Base-by-base conservation (phyloP, 345 rosid genomes). In the Hypericum androsaemum region DNA sequence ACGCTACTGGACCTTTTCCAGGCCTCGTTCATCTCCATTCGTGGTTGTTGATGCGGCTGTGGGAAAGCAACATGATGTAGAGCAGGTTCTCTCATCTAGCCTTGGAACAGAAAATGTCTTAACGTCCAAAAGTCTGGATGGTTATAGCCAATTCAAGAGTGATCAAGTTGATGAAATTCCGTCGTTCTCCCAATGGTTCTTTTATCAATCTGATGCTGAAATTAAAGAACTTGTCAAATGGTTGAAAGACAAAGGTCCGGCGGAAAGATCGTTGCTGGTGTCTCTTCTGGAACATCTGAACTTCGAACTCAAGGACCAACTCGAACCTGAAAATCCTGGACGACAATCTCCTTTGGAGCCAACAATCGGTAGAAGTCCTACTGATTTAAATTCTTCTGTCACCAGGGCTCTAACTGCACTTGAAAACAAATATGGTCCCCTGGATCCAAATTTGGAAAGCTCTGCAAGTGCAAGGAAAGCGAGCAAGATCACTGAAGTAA, bases 211-310 rank as follows among this genome's bases (percentile, higher is more conserved):
- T 40, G 60, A 57, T 42, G 32, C 61, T 39, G 72, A 67, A 53
- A 59, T 72, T 39, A 56, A 63, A 64, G 72, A 67, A 48, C 69
- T 72, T 39, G 54, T 67, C 32, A 37, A 50, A 40, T 67, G 76
- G 69, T 60, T 72, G 64, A 45, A 40, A 17, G 43, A 39, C 43
- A 47, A 54, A 51, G 72, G 60, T n/a, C 58, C 60, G 5, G 49
- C 12, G 32, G 66, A 57, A 47, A 63, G 43, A 43, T 65, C 60
- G 13, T 53, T 72, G 54, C 42, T 58, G 6, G 69, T 67, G 39
- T 63, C 72, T 12, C 55, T 72, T 37, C 40, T 48, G 43, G 57
- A 16, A 50, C 56, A 47, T 57, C 39, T 45, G 54, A 48, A 37
- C 14, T 11, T 48, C 42, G 64, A 60, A 50, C 37, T 11, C 8